A percentile compares a stretch with the other conserved stretches of the same genome.
Conservation (phyloP, 2,329 filamentous ascomycete genomes). For the Mycosphaerelloides madeirae region DNA sequence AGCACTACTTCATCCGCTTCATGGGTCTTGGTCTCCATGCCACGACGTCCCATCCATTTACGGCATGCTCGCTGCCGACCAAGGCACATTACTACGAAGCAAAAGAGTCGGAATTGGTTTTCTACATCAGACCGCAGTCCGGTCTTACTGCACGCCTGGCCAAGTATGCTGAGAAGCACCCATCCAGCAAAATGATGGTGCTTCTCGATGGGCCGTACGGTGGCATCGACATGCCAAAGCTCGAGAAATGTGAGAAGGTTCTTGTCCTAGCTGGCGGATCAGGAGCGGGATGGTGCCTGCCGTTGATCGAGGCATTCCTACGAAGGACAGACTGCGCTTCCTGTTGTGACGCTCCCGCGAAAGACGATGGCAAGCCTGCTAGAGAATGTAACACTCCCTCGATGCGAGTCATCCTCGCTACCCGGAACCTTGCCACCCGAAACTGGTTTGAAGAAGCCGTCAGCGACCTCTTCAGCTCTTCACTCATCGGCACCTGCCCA, state of each 20-base stretch:
- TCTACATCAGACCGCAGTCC: slow-evolving; percentile 49
- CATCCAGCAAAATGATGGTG: slow-evolving; percentile 40
- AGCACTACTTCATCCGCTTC: slow-evolving; percentile 55
- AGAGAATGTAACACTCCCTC: slow-evolving; percentile 3
- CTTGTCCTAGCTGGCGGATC: slow-evolving; percentile 54
- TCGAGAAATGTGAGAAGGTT: slow-evolving; percentile 39
- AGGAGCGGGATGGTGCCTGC: slow-evolving; percentile 51
- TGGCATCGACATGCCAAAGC: slow-evolving; percentile 40
- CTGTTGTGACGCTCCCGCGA: slow-evolving; percentile 9
- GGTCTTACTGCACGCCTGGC: slow-evolving; percentile 50
- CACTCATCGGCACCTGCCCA: slow-evolving; percentile 12
- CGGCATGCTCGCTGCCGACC: slow-evolving; percentile 48
- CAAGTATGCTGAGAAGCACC: slow-evolving; percentile 24
- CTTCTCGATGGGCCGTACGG: slow-evolving; percentile 58
- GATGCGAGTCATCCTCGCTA: slow-evolving; percentile 31
- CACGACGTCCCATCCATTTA: slow-evolving; percentile 52
- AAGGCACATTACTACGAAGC: slow-evolving; percentile 17
- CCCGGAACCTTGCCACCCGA: slow-evolving; percentile 32
- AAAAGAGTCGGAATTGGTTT: slow-evolving; percentile 41
- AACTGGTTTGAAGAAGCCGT: slow-evolving; percentile 36
- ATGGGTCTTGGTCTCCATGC: slow-evolving; percentile 41
- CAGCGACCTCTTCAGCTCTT: slow-evolving; percentile 14
- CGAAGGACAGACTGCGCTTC: slow-evolving; percentile 16
- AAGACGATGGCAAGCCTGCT: neutral
- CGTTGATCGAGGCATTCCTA: slow-evolving; percentile 42